Evolutionary conservation across 768 basidiomycete species (phyloP).

Genomic region (Lentinula detonsa): DNA sequence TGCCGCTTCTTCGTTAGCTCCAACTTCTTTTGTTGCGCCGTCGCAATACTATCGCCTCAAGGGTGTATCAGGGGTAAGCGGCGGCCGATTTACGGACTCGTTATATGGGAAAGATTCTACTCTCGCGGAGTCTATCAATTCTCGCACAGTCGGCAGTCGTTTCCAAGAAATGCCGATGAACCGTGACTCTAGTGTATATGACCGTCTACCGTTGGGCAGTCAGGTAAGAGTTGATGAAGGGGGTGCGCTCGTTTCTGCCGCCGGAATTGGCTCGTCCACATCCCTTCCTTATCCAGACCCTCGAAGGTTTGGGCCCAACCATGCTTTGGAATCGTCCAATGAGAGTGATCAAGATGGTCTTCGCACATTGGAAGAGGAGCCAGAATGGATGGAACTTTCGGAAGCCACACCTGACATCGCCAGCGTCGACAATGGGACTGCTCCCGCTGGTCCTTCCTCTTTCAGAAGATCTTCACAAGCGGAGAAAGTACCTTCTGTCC

Average conservation of each 20-base stretch:
- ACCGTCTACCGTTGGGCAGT: slow-evolving; percentile 56
- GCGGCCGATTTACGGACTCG: slow-evolving; percentile 48
- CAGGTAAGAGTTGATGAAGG: slow-evolving; percentile 46
- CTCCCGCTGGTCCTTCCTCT: slow-evolving; percentile 25
- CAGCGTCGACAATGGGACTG: slow-evolving; percentile 18
- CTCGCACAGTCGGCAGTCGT: slow-evolving; percentile 58
- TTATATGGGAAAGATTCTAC: slow-evolving; percentile 34
- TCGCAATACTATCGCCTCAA: slow-evolving; percentile 76
- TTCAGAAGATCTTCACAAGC: slow-evolving; percentile 24
- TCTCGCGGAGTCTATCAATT: slow-evolving; percentile 53
- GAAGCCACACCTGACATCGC: slow-evolving; percentile 35
- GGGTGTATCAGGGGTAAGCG: slow-evolving; percentile 52
- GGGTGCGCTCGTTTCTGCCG: slow-evolving; percentile 39
- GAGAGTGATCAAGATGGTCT: slow-evolving; percentile 24
- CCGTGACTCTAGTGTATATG: slow-evolving; percentile 49
- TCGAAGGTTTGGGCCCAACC: slow-evolving; percentile 49
- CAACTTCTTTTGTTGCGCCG: slow-evolving; percentile 74
- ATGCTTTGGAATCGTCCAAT: slow-evolving; percentile 22
- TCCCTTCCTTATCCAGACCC: slow-evolving; percentile 46
- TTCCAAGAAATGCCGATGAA: slow-evolving; percentile 61
- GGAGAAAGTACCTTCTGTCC: slow-evolving; percentile 26
- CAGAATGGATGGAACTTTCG: slow-evolving; percentile 59
- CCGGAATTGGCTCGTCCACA: slow-evolving; percentile 20
- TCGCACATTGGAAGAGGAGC: slow-evolving; percentile 21
- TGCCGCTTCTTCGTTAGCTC: slow-evolving; percentile 63